phyloP scores from a whole-genome alignment of 2,329 filamentous ascomycete genomes.

The Ophiostoma ips region DNA sequence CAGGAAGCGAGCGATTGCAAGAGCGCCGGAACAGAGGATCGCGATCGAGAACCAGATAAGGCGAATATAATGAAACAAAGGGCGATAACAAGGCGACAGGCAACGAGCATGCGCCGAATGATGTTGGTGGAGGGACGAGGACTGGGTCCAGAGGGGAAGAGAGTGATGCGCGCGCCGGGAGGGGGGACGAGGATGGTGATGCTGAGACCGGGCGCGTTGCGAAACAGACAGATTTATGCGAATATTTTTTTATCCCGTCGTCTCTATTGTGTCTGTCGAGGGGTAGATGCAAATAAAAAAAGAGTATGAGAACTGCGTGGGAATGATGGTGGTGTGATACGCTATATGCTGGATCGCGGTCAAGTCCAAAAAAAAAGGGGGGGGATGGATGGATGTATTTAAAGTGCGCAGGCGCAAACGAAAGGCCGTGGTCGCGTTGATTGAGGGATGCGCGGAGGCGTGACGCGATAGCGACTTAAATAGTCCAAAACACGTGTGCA shows the following conservation, averaged over 20 bases:
- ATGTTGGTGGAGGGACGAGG: background rate
- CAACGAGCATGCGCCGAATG: background rate
- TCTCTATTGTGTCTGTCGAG: too few relatives aligned
- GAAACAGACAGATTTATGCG: background rate
- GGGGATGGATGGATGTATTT: background rate
- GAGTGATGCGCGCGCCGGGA: background rate
- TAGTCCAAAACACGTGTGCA: too few relatives aligned
- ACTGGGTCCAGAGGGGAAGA: background rate
- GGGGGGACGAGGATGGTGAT: background rate
- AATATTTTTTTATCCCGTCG: background rate
- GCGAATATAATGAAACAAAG: too few relatives aligned
- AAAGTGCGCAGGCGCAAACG: background rate
- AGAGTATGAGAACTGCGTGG: too few relatives aligned
- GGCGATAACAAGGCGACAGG: background rate
- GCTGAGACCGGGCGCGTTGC: background rate
- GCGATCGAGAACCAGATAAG: too few relatives aligned
- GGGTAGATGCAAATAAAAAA: too few relatives aligned
- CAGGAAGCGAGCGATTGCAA: too few relatives aligned
- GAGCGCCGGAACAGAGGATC: too few relatives aligned
- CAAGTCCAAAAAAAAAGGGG: background rate
- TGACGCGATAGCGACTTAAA: conserved; percentile 21
- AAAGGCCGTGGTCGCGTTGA: background rate
- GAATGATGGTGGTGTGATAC: too few relatives aligned
- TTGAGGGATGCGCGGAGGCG: background rate
- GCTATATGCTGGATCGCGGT: too few relatives aligned